Percentiles rank a stretch among this genome's conserved stretches.
Conservation (phyloP, 2,329 filamentous ascomycete genomes). For the Clarireedia paspali region DNA sequence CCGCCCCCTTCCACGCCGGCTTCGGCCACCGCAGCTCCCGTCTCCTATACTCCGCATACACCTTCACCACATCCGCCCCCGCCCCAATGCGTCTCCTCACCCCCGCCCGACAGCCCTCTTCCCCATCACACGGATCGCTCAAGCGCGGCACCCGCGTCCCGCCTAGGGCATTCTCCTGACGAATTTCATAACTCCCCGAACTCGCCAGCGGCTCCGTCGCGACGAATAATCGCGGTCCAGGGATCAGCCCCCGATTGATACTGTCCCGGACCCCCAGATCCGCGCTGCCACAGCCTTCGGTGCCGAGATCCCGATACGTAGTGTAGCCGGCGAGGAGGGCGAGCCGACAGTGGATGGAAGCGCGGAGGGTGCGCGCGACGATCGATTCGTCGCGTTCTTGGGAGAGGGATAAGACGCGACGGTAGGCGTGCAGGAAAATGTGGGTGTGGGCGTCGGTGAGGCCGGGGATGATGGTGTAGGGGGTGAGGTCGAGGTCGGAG, state of each 20-base stretch:
- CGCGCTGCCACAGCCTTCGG: background rate
- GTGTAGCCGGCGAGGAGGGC: background rate
- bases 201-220: background rate
- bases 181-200: background rate
- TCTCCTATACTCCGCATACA: background rate
- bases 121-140: background rate
- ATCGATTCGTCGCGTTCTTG: background rate
- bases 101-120: background rate
- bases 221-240: background rate
- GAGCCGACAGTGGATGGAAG: background rate
- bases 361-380: background rate
- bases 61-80: background rate
- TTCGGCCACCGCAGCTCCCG: background rate
- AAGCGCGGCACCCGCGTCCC: background rate
- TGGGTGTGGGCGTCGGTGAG: background rate
- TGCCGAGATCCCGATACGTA: background rate
- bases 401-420: background rate
- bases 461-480: background rate
- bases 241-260: background rate
- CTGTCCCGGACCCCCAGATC: background rate
- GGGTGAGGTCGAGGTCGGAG: background rate
- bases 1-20: background rate
- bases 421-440: background rate
- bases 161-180: background rate
- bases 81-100: background rate